phyloP scores from a whole-genome alignment of 2,329 filamentous ascomycete genomes.

The Westerdykella ornata region DNA sequence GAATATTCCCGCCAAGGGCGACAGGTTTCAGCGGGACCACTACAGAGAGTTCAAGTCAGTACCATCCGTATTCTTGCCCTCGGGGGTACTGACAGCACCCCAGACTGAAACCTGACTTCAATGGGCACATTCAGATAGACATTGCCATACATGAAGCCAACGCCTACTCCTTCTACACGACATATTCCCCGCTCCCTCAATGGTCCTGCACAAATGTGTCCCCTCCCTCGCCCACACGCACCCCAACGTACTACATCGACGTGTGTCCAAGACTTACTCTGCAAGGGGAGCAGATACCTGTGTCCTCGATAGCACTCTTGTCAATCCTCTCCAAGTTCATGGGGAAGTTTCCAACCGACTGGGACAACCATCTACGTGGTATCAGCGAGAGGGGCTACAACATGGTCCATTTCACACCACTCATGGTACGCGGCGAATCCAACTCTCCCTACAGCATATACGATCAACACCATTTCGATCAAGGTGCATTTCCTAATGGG shows the following conservation, averaged over 20 bases:
- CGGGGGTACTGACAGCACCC: slow-evolving; percentile 10
- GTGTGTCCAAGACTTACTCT: slow-evolving; percentile 75
- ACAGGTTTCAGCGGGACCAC: slow-evolving; percentile 66
- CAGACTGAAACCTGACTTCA: slow-evolving; percentile 88
- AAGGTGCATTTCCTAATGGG: slow-evolving; percentile 71
- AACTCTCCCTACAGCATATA: slow-evolving; percentile 97
- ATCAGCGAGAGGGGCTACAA: slow-evolving; percentile 93
- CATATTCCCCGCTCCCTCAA: slow-evolving; percentile 78
- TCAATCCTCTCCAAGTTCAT: slow-evolving; percentile 97
- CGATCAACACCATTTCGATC: slow-evolving; percentile 84
- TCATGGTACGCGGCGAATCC: slow-evolving; percentile 80
- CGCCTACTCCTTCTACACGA: slow-evolving; percentile 90
- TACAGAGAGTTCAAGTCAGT: slow-evolving; percentile 87
- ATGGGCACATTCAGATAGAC: slow-evolving; percentile 81
- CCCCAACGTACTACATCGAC: slow-evolving; percentile 84
- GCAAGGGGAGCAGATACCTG: slow-evolving; percentile 65
- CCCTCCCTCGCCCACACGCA: slow-evolving; percentile 56
- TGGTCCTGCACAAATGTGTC: slow-evolving; percentile 56
- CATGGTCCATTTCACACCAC: slow-evolving; percentile 96
- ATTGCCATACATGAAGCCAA: slow-evolving; percentile 76
- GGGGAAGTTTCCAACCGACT: slow-evolving; percentile 83
- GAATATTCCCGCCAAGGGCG: slow-evolving; percentile 76
- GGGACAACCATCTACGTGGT: slow-evolving; percentile 80
- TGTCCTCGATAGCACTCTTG: slow-evolving; percentile 84
- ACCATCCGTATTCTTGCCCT: background rate